These are phyloP conservation scores for Phoenix roebelenii DNA, from an alignment of 176 grass and related monocot genomes.

Conservation along the genomic window DNA sequence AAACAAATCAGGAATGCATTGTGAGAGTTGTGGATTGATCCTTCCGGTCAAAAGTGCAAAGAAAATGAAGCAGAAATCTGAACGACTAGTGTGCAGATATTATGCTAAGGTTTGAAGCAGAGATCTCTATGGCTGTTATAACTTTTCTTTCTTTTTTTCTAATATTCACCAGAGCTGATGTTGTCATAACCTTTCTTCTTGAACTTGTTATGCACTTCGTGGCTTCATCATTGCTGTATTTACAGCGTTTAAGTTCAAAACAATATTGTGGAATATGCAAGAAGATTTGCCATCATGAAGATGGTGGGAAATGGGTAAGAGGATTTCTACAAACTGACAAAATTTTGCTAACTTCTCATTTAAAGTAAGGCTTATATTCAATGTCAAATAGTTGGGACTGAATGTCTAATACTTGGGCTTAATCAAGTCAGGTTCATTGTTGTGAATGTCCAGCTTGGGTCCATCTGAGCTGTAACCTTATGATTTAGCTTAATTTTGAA, in stretches of 20 bases:
- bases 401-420: not conserved
- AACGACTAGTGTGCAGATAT: slow-evolving; percentile 48
- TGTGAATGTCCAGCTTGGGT: slow-evolving; percentile 68
- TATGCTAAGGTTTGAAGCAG: slow-evolving; percentile 50
- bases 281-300: slow-evolving; percentile 51
- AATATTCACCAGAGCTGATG: too few relatives aligned
- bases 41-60: slow-evolving; percentile 40
- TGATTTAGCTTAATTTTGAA: slow-evolving; percentile 28
- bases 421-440: slow-evolving; percentile 51
- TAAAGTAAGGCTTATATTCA: not conserved
- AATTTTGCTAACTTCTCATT: slow-evolving; percentile 9
- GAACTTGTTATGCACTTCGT: too few relatives aligned
- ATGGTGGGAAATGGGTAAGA: slow-evolving; percentile 72
- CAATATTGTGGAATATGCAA: slow-evolving; percentile 78
- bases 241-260: slow-evolving; percentile 56
- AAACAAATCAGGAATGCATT: slow-evolving; percentile 38
- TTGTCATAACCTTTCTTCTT: too few relatives aligned
- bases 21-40: slow-evolving; percentile 65
- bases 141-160: too few relatives aligned
- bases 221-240: slow-evolving; percentile 5
- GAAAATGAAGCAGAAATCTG: slow-evolving; percentile 39
- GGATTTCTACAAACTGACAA: not conserved
- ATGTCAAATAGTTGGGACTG: too few relatives aligned
- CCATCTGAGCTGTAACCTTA: slow-evolving; percentile 52
- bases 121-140: too few relatives aligned